These are phyloP conservation scores for Piper longum DNA, from an alignment of 164 flowering plant genomes.

Conservation along the genomic window DNA sequence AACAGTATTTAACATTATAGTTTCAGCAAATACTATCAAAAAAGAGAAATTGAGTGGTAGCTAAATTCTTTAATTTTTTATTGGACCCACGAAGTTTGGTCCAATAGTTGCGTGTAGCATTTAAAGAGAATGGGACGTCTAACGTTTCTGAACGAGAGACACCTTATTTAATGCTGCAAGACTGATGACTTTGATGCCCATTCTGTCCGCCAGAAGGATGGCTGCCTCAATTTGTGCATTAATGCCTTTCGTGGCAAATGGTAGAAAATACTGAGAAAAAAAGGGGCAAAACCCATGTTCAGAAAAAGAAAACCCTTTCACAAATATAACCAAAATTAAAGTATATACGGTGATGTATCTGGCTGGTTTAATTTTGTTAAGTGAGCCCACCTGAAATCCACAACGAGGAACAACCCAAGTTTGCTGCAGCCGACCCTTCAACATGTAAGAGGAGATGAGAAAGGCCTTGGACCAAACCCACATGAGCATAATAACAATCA, in stretches of 20 bases:
- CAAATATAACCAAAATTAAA: no score
- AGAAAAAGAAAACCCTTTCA: no score
- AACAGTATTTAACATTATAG: no score
- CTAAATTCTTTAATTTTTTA: no score
- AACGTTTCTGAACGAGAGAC: neutral
- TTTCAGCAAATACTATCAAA: no score
- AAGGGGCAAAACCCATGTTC: neutral
- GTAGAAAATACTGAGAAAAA: conserved; percentile 62
- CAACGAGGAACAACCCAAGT: conserved; percentile 78
- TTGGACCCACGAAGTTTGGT: no score
- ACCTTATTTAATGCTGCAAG: conserved; percentile 98
- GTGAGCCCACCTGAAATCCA: conserved; percentile 67
- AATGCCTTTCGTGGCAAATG: conserved; percentile 72
- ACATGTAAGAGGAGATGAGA: conserved; percentile 37
- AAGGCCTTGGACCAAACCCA: conserved; percentile 67
- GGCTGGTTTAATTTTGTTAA: no score
- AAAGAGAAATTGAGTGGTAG: no score
- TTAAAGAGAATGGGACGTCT: no score
- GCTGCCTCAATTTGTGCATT: conserved; percentile 76
- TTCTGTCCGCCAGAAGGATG: conserved; percentile 59
- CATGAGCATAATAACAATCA: conserved; percentile 35
- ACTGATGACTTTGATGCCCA: conserved; percentile 81
- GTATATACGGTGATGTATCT: no score
- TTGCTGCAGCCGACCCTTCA: conserved; percentile 46
- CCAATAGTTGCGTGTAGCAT: no score